These are phyloP conservation scores for Aureobasidium pullulans DNA, from an alignment of 2,329 filamentous ascomycete species.

Conservation along the genomic window DNA sequence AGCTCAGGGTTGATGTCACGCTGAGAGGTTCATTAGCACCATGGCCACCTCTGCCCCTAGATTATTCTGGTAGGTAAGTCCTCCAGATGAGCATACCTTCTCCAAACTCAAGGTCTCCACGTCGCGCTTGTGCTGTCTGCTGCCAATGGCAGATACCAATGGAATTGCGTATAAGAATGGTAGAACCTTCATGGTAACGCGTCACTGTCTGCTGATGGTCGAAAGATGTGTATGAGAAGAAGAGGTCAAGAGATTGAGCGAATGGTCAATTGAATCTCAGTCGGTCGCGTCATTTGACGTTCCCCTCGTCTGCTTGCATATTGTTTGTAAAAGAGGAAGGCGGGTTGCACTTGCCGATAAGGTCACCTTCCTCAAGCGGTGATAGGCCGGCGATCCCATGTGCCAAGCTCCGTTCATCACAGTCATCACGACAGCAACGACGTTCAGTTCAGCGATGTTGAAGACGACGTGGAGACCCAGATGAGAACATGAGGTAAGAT, in stretches of 20 bases:
- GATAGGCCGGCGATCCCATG: not conserved
- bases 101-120: not conserved
- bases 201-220: not conserved
- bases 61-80: too few relatives aligned
- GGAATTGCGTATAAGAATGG: conserved; percentile 9
- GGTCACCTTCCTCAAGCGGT: not conserved
- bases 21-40: not conserved
- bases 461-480: too few relatives aligned
- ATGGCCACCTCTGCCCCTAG: too few relatives aligned
- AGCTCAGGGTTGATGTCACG: conserved; percentile 26
- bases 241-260: not conserved
- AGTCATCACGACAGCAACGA: too few relatives aligned
- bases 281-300: not conserved
- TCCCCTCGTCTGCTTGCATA: not conserved
- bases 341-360: not conserved
- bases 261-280: not conserved
- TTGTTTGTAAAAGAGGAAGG: not conserved
- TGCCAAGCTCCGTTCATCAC: not conserved
- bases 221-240: not conserved
- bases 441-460: too few relatives aligned
- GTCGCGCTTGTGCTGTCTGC: not conserved
- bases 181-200: not conserved
- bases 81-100: not conserved
- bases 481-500: too few relatives aligned
- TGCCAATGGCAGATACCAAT: not conserved